Base-by-base conservation (phyloP, 441 rosid species). In the Theobroma grandiflorum region DNA sequence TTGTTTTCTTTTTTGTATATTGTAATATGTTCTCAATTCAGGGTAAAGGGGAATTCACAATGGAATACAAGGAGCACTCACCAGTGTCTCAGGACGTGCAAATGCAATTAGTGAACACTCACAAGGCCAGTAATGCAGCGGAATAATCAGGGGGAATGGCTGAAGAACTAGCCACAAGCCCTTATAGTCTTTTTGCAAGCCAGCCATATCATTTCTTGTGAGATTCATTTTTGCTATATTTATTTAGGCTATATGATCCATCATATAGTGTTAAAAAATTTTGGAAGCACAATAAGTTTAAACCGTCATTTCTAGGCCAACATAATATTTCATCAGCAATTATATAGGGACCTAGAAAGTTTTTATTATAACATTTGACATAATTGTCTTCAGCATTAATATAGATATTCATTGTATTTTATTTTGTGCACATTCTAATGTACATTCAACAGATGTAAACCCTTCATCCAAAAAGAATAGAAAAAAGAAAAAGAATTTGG, bases 11-110 rank as follows among this genome's bases (percentile, higher is more conserved):
- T 26, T 26, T 26, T 26, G 1, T 31, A 58, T 26, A 35, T 26
- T 15, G 18, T 65, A 62, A 66, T 40, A 45, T 45, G 0, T 65
- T 37, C 35, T 43, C 6, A 3, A 2, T 49, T 45, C 91, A 96
- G 93, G 99, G 99, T 6, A 97, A 97, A 87, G 99, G 99, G 26
- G 99, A 97, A 84, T 95, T 97, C 80, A 91, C 99, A 3, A 96
- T 97, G 99, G 99, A 97, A 83, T 97, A 97, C 92, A 95, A 95
- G 85, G 99, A 97, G 80, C 99, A 97, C 70, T 75, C 67, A 8
- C 83, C 99, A 1, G 99, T 95, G 65, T 91, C 98, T 42, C 93
- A 94, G 65, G 98, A 97, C 40, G 99, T 95, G 79, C 99, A 97
- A 75, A 76, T 81, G 84, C 97, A 93, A 78, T 87, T 97, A 75